Conservation (phyloP, 805 yeast species). For the Saccharomycopsis schoenii region DNA sequence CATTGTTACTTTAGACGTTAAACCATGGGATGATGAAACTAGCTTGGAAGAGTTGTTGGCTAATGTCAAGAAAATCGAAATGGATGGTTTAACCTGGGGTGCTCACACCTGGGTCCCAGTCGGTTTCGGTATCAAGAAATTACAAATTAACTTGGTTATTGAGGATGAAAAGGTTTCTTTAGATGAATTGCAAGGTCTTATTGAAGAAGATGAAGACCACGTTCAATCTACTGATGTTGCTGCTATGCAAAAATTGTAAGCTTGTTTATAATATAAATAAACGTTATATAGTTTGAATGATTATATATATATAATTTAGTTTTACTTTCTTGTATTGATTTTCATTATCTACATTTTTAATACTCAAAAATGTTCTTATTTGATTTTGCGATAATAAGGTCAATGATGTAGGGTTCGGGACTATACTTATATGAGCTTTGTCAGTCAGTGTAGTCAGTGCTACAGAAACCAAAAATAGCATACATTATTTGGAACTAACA, state of each 20-base stretch:
- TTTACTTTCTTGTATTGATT: neutral
- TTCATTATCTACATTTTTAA: neutral
- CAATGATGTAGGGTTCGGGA: too few species aligned
- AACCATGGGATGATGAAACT: conserved; percentile 99
- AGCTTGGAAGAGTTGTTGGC: conserved; percentile 82
- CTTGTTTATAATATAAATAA: neutral
- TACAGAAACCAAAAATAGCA: neutral
- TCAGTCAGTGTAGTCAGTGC: too few species aligned
- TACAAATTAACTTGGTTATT: conserved; percentile 95
- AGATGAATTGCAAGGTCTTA: conserved; percentile 71
- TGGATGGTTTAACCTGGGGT: conserved; percentile 98
- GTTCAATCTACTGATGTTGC: conserved; percentile 98
- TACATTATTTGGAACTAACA: too few species aligned
- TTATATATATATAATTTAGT: neutral
- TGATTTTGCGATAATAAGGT: too few species aligned
- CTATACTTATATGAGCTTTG: too few species aligned
- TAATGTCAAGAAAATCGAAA: conserved; percentile 68
- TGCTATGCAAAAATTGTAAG: conserved; percentile 95
- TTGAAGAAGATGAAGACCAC: conserved; percentile 95
- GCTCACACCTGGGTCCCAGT: conserved; percentile 92
- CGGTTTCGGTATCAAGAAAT: conserved; percentile 99
- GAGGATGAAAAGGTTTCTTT: conserved; percentile 95
- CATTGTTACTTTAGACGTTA: conserved; percentile 90
- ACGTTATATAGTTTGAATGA: neutral
- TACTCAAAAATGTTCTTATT: too few species aligned